Evolutionary conservation across 163 green algal genomes (phyloP), one percentile per base, ranked within the genome.

Genomic region (Scenedesmus sp.): DNA sequence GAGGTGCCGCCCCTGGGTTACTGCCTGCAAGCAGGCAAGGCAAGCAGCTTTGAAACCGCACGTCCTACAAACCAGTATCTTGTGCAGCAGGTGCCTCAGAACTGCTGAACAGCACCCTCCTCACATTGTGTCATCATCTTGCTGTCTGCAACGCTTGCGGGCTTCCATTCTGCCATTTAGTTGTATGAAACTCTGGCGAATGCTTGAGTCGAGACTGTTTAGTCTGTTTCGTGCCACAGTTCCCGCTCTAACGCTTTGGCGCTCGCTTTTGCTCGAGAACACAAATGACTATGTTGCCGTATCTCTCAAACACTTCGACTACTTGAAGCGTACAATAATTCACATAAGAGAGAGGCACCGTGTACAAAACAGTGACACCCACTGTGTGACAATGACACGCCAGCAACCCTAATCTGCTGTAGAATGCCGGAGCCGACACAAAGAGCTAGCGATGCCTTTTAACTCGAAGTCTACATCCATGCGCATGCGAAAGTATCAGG

Each of bases 141-240:
- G 81, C 81, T 86, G 18, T 86, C 81, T 46, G 81, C 81, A 46
- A 86, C 81, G 7, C 81, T 86, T 12, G 81, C 81, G 6, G 81
- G 81, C 55, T 86, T 86, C 81, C 81, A 86, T 12, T 86, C 81
- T 52, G 70, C 70, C 70, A 79, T 79, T 52, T 2, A 5, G 23
- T 15, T 52, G 1, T 79, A 52, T 1, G 46, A 10, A 16, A 79
- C 23, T 5, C 23, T 79, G 23, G 4, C 52, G 2, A 15, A 23
- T 79, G 70, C 70, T 3, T 79, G 74, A 18, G n/a, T 16, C 4
- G 26, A 5, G 12, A 26, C 2, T 84, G 5, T 84, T 26, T 26
- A n/a, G 9, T 26, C 12, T 60, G 34, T 23, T 23, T 4, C 77
- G 34, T 60, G 46, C 9, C 23, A 20, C 70, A 52, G 4, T 79